Evolutionary conservation across 2,329 filamentous ascomycete species (phyloP), one percentile per base, ranked within the genome.

Genomic region (Neurospora sp.): DNA sequence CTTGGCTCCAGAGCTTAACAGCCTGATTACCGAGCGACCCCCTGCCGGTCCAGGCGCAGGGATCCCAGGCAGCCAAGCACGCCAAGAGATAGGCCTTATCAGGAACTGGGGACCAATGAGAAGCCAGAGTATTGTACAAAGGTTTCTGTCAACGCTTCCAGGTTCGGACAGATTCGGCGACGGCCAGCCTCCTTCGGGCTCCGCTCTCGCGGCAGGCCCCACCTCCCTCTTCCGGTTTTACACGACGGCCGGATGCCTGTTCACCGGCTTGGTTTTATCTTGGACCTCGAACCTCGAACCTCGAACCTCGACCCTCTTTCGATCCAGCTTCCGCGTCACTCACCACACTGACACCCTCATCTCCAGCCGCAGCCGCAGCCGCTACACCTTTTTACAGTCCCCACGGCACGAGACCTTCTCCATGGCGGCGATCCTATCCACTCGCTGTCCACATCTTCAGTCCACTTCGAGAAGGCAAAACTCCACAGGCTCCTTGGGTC

Each of bases 11-110:
- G 38, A 66, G 66, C 67, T 39, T 36, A 46, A 23, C 39, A 66
- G 66, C 43, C 23, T 23, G 11, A 57, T 57, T 62, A 62, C 52
- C 52, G 52, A 12, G 41, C 8, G 38, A 10, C 62, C 57, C 67
- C 67, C 66, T 71, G 69, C 41, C 40, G n/a, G 23, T 62, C n/a
- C 10, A 66, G 17, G 68, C 67, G 66, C 71, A 71, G 67, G 52
- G 52, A 8, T 33, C 3, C 12, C 52, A 71, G 66, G 46, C 39
- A 46, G 62, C 70, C 66, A 62, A 70, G 67, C 10, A 23, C 37
- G 73, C 73, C 72, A 74, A 74, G 73, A 72, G 73, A 74, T 74
- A 74, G 69, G 71, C 69, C 72, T 74, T 71, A 74, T 74, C 70
- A 68, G 37, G 33, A 41, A 28, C 4, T 23, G 28, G 37, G 41